These are phyloP conservation scores for Peronospora belbahrii DNA, from an alignment of 352 stramenopile genomes.

Conservation along the genomic window DNA sequence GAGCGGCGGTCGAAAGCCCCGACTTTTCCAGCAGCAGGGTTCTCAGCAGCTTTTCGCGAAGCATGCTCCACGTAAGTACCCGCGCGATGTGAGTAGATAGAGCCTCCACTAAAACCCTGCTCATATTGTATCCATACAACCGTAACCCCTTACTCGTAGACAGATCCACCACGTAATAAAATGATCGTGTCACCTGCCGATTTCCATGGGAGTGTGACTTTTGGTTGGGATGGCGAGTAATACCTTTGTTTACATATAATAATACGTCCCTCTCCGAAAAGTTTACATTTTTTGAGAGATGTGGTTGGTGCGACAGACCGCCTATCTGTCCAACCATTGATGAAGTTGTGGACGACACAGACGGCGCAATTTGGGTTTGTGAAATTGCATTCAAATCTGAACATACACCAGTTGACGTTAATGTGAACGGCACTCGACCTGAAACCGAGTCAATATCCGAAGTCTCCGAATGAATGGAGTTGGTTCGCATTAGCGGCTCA, in stretches of 20 bases:
- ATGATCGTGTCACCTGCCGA: constrained; percentile 38
- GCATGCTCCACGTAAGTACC: constrained; percentile 62
- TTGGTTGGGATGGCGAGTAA: constrained; percentile 14
- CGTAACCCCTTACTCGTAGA: constrained; percentile 47
- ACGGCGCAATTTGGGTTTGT: constrained; percentile 16
- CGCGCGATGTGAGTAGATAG: constrained; percentile 45
- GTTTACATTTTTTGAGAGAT: constrained; percentile 12
- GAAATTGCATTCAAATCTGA: constrained; percentile 30
- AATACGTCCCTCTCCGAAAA: constrained; percentile 58
- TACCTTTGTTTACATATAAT: constrained; percentile 29
- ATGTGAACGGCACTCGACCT: constrained; percentile 28
- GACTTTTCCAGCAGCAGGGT: constrained; percentile 55
- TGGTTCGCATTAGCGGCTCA: constrained; percentile 31
- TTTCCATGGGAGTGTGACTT: constrained; percentile 4
- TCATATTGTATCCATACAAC: constrained; percentile 79
- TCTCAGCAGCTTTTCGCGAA: constrained; percentile 56
- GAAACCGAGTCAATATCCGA: constrained; percentile 58
- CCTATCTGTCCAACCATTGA: constrained; percentile 21
- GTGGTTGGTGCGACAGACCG: constrained; percentile 11
- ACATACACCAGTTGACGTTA: constrained; percentile 26
- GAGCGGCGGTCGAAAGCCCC: constrained; percentile 38
- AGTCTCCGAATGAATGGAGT: constrained; percentile 68
- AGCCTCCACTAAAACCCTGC: constrained; percentile 43
- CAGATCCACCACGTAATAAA: constrained; percentile 71
- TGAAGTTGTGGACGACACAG: constrained; percentile 27